Base-by-base conservation (phyloP, 768 basidiomycete species). In the Filobasidium floriforme region DNA sequence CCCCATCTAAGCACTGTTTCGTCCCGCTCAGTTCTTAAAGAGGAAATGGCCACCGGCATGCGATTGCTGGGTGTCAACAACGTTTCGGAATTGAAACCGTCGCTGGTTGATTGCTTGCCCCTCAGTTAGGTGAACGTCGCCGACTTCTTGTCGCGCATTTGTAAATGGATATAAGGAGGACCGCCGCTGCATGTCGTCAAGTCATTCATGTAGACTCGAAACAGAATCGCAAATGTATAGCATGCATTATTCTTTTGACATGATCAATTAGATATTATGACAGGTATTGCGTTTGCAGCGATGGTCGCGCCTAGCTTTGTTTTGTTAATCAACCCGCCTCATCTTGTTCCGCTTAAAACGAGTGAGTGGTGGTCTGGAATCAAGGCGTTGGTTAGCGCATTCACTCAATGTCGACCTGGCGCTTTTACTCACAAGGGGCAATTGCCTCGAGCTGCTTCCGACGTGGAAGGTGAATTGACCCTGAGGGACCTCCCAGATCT, bases 21-120 rank as follows among this genome's bases (percentile, higher is more conserved):
- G 11, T 40, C 22, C 19, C 55, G 11, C 15, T 2, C 63, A 81
- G 81, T 92, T 43, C 76, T 94, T 60, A 82, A 87, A 73, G 85
- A 85, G 52, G 92, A 94, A 80, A 90, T 92, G 55, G 74, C 85
- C 26, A 85, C 85, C 11, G 84, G 84, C 4, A 89, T 94, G 89
- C 79, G 85, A 65, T 81, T 89, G 24, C 76, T 90, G 5, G 92
- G 92, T 37, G 89, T 84, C 43, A 81, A 82, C 54, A 84, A 79
- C 46, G 75, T 92, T 0, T 78, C 82, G 4, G 85, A 90, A 61
- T 81, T 94, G 43, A 83, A 80, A 37, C 88, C 90, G 0, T 86
- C 88, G 71, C 83, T 92, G 85, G 89, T 89, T 3, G 76, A 79
- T 51, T 77, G 61, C 26, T 67, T 67, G 26, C 66, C 66, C 1